phyloP scores from a whole-genome alignment of 208 protist species.

The Trichomonas tenax region DNA sequence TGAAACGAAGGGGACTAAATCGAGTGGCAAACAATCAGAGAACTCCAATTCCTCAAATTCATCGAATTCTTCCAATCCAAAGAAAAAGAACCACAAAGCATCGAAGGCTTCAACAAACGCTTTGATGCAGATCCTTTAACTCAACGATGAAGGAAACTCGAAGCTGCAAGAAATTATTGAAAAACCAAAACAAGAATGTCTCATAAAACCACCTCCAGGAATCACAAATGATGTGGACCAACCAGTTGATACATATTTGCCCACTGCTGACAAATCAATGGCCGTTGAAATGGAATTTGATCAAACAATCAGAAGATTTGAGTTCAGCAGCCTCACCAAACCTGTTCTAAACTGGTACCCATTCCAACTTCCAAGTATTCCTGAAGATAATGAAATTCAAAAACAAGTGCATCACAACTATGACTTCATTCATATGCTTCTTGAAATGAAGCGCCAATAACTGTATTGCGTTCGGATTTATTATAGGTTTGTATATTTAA shows the following conservation, averaged over 20 bases:
- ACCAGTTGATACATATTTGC: not conserved
- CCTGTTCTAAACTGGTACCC: not conserved
- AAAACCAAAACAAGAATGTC: not conserved
- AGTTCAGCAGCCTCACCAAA: not conserved
- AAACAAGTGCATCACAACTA: not conserved
- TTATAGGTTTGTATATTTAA: too few relatives aligned
- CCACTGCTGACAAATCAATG: not conserved
- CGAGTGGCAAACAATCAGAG: too few relatives aligned
- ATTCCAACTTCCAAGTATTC: not conserved
- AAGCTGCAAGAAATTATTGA: not conserved
- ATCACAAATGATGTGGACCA: not conserved
- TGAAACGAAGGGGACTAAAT: too few relatives aligned
- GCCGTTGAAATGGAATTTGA: not conserved
- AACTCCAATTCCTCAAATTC: too few relatives aligned
- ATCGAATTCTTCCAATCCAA: too few relatives aligned
- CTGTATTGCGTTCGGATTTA: too few relatives aligned
- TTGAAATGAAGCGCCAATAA: not conserved
- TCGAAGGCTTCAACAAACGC: too few relatives aligned
- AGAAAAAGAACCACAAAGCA: too few relatives aligned
- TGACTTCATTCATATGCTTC: not conserved
- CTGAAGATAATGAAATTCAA: not conserved
- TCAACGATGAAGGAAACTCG: not conserved
- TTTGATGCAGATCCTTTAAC: too few relatives aligned
- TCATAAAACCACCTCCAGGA: not conserved
- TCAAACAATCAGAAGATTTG: not conserved